Evolutionary conservation across 345 rosid genomes (phyloP), one percentile per base, ranked within the genome.

Genomic region (Passiflora organensis): DNA sequence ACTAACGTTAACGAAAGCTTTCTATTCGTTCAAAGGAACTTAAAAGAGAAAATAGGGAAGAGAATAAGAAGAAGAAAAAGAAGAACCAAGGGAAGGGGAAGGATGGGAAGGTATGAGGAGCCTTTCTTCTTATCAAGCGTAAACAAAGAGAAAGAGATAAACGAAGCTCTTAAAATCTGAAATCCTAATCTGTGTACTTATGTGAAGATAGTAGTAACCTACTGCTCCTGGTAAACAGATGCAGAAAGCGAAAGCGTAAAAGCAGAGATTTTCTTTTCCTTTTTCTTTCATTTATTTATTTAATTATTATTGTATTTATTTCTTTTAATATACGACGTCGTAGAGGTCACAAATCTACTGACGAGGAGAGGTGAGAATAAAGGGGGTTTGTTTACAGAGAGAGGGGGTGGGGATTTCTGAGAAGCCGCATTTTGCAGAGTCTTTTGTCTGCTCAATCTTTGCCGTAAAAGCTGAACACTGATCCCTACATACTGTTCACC

Each of bases 401-500:
- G 25, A 13, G 21, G 52, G 8, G 32, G 8, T 23, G 16, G 14
- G 20, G 32, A 46, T 1, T 3, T 15, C 53, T 58, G 62, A 58
- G 53, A 44, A 36, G 62, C 53, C 62, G 62, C 53, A 58, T 34
- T 46, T 32, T 22, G 25, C 62, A 48, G 63, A 34, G 53, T 34
- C 41, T 21, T 15, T 11, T 20, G 18, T 47, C 53, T 14, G 44
- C 51, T 24, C n/a, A 56, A 43, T 56, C 50, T 37, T 16, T 11
- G 63, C 39, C 63, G 55, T 17, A 42, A 41, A n/a, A 12, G 43
- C 45, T 48, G 54, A 16, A 15, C 34, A n/a, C 53, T 22, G 45
- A 58, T 58, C 62, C 62, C 62, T 34, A 59, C 63, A 39, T 24
- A 13, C 32, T 21, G 52, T 58, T 58, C 53, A 46, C 53, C n/a